Conservation (phyloP, 106 monocot genomes). For the Allium fistulosum region DNA sequence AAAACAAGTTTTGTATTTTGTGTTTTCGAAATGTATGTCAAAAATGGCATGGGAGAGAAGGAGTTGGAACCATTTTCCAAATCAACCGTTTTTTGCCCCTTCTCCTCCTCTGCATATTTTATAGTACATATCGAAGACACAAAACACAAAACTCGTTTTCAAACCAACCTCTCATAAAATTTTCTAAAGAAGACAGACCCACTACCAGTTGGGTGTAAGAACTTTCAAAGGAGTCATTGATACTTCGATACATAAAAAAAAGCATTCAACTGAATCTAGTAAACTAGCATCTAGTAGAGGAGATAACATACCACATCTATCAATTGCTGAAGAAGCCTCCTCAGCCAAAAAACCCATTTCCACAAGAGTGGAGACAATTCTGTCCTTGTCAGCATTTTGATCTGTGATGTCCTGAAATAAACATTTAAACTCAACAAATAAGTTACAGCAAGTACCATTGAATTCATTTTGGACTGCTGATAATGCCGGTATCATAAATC, state of each 20-base stretch:
- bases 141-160: too few relatives aligned
- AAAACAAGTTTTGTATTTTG: neutral
- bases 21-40: neutral
- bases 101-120: too few relatives aligned
- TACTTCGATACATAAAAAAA: too few relatives aligned
- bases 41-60: neutral
- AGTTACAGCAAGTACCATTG: neutral
- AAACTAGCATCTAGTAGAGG: too few relatives aligned
- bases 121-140: too few relatives aligned
- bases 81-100: too few relatives aligned
- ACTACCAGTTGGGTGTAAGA: too few relatives aligned
- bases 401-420: slow-evolving; percentile 15
- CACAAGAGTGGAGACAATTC: slow-evolving; percentile 29
- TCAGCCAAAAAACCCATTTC: slow-evolving; percentile 46
- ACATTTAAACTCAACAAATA: neutral
- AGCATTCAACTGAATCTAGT: too few relatives aligned
- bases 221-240: too few relatives aligned
- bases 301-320: slow-evolving; percentile 43
- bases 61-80: too few relatives aligned
- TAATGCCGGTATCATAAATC: neutral
- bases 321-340: slow-evolving; percentile 45
- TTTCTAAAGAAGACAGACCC: too few relatives aligned
- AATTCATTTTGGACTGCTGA: neutral
- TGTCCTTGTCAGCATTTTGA: slow-evolving; percentile 20
- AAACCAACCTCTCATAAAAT: too few relatives aligned